Base-by-base conservation (phyloP, 176 grass and related monocot genomes). In the Carex kokanica region DNA sequence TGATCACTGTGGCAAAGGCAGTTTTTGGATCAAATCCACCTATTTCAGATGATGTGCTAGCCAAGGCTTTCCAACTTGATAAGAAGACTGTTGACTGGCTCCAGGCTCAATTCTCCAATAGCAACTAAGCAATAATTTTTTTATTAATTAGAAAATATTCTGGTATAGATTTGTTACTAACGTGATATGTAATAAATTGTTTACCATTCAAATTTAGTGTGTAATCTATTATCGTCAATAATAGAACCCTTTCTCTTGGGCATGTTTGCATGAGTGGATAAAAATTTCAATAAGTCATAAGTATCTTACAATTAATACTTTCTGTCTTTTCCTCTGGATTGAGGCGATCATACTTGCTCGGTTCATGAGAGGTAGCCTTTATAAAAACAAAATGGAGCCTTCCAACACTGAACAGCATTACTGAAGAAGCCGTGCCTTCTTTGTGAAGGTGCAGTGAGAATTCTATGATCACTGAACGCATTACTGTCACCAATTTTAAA, bases 31-130 rank as follows among this genome's bases (percentile, higher is more conserved):
- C 72, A 27, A 78, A 54, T 43, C 72, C 72, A 54, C 72, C 72
- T 3, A 78, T 78, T 78, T 78, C 43, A 29, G 72, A 78, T 78
- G 72, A 78, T 78, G 72, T 78, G 51, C 72, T 78, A 1, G 72
- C 72, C 16, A 78, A 78, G 43, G 38, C 72, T 15, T 78, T 78
- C 14, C 64, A 67, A 6, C 64, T 67, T 7, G 64, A 67, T 38
- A 67, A 38, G 31, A 67, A 38, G 31, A 67, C 15, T 18, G 64
- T 67, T 13, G 64, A 67, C 64, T 40, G 64, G 64, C 64, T 68
- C 8, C 64, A 78, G 14, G 73, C 73, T 55, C 73, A 78, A 47
- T 15, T 78, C 43, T 78, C 0, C 31, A 18, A 68, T 8, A 16
- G 11, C 45, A 31, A 29, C 17, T 55, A 55, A 78, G 27, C 14